Conservation (phyloP, 306 rosid species). For the Purshia tridentata region DNA sequence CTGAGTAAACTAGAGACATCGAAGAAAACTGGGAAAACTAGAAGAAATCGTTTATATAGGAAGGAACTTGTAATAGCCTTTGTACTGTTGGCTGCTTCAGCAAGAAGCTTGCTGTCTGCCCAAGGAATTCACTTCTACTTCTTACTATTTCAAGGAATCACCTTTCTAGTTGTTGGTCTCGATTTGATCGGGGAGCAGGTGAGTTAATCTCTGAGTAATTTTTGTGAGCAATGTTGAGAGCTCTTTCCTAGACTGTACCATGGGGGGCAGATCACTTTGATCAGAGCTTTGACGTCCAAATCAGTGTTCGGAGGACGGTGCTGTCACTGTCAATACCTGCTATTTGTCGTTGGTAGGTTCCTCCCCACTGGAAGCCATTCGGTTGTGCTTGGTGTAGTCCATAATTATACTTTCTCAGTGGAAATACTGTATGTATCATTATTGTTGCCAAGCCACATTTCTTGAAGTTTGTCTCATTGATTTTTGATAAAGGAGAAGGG, state of each 20-base stretch:
- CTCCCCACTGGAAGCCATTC: conserved; percentile 37
- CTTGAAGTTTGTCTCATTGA: neutral
- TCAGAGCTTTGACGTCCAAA: conserved; percentile 5
- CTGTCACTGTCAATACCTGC: conserved; percentile 27
- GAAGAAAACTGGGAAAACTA: conserved; percentile 60
- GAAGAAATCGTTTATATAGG: conserved; percentile 81
- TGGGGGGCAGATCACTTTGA: conserved; percentile 11
- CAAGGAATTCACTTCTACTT: conserved; percentile 99
- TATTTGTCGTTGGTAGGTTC: conserved; percentile 29
- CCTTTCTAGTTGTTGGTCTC: conserved; percentile 90
- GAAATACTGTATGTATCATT: conserved; percentile 36
- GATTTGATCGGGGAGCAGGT: conserved; percentile 98
- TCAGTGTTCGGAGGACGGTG: conserved; percentile 18
- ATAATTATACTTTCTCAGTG: conserved; percentile 32
- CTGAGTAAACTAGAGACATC: conserved; percentile 64
- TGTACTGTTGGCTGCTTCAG: conserved; percentile 79
- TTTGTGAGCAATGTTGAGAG: conserved; percentile 30
- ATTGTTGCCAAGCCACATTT: conserved; percentile 40
- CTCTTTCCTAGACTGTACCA: conserved; percentile 24
- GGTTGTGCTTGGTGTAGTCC: conserved; percentile 38
- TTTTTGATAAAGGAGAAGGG: conserved; percentile 8
- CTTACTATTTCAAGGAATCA: conserved; percentile 89
- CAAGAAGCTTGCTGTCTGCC: conserved; percentile 90
- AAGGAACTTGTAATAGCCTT: conserved; percentile 92
- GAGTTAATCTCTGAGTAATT: conserved; percentile 44